Base-by-base conservation (phyloP, 768 basidiomycete genomes). In the Termitomyces sp. region DNA sequence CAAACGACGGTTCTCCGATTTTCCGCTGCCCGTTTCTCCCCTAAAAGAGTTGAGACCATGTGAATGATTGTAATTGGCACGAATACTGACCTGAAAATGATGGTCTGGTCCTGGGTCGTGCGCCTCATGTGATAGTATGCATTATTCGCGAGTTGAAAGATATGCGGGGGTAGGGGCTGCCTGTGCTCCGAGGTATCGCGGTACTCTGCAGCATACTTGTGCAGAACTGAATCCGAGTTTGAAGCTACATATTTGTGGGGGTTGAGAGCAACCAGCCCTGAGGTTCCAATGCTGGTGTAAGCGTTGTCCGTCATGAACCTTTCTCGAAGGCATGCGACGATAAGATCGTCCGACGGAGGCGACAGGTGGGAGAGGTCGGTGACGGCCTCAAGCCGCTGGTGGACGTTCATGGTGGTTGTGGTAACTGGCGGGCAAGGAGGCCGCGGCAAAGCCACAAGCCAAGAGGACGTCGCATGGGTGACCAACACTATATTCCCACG, bases 71-170 rank as follows among this genome's bases (percentile, higher is more conserved):
- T 36, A 47, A 9, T 35, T 32, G 16, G 46, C 44, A 33, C 3
- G n/a, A 49, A 57, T 46, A 73, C 86, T 62, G 70, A 95, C 95
- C 77, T 91, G 63, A 98, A 80, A 26, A 98, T 70, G 20, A 99
- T 81, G 49, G 87, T 83, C 73, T 98, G 96, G 71, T 99, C 96
- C 77, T 96, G 92, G 1, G 85, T 81, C 0, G 96, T 99, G 64
- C 96, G 79, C 51, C 86, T 80, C 94, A 98, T 96, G 72, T 98
- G 93, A 70, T 94, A 98, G 73, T 95, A 98, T 5, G 92, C 87
- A 73, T 91, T 89, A 65, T 93, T 88, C 6, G 92, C 91, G 48
- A 93, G 78, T 66, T 94, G 88, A 70, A 97, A 98, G 44, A 98
- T 85, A 66, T 99, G 96, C 2, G 96, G 96, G 35, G 86, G 82